Base-by-base conservation (phyloP, 2,329 filamentous ascomycete species). In the Scedosporium minutisporum region DNA sequence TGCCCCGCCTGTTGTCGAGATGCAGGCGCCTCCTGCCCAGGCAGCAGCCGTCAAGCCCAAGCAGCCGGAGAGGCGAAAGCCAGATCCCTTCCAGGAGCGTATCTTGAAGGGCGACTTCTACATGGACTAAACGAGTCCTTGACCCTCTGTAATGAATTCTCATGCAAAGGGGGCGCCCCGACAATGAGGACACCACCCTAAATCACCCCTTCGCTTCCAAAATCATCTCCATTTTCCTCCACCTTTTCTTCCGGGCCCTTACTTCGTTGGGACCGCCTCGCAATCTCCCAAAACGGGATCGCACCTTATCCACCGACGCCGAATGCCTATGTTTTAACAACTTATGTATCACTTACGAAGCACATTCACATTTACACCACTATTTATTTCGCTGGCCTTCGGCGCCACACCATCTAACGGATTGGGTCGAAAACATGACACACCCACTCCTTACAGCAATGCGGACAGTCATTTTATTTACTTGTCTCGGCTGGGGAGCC, bases 41-140 rank as follows among this genome's bases (percentile, higher is more conserved):
- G 74, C 78, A 18, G 75, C 80, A 57, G 68, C 77, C 51, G 72
- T 76, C 66, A 78, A 76, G 71, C 77, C 79, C 59, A 77, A 78
- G 67, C 75, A 75, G 59, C 69, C 74, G 60, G 75, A 80, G 69
- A 78, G 81, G 44, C 81, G 81, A 67, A 96, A 93, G 80, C 93
- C 93, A 33, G 95, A 99, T 77, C 89, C 89, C 66, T 95, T 97
- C 78, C 93, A 97, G 76, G 95, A 99, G 82, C 87, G 96, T 68
- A 97, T 99, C 70, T 82, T 99, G 68, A 95, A 96, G 78, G 95
- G 93, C 57, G 95, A 99, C 71, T 97, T 99, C 71, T 95, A 95
- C 79, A 97, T 97, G 92, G 93, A 97, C 72, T 96, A 81, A 81
- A 65, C 51, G 18, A 23, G 18, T 6, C 9, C 10, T n/a, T 55